Conservation (phyloP, 257 asterid species). For the Gentiana macrophylla region DNA sequence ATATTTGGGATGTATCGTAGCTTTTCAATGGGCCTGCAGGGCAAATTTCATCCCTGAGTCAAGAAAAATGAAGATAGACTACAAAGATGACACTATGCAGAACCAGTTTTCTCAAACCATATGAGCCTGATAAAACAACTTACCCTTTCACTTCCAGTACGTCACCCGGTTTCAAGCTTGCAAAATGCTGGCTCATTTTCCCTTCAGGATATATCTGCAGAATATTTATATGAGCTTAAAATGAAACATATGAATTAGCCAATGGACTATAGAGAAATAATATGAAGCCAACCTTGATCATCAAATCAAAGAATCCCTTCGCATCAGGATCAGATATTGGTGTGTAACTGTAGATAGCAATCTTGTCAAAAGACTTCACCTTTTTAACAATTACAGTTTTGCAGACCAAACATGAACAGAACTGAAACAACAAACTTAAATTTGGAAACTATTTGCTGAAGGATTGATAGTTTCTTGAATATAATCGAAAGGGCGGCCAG, state of each 20-base stretch:
- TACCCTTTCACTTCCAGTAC: conserved; percentile 92
- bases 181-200: conserved; percentile 96
- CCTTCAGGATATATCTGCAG: conserved; percentile 93
- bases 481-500: too few species aligned
- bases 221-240: conserved; percentile 8
- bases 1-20: conserved; percentile 76
- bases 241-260: conserved; percentile 5
- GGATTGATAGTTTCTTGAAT: too few species aligned
- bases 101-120: neutral
- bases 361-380: conserved; percentile 16
- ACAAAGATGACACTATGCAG: neutral
- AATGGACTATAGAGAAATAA: neutral
- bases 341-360: conserved; percentile 66
- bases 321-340: conserved; percentile 90
- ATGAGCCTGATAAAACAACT: conserved; percentile 15
- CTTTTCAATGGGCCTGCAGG: conserved; percentile 84
- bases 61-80: neutral
- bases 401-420: too few species aligned
- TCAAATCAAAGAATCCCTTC: conserved; percentile 80
- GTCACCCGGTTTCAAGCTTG: conserved; percentile 90
- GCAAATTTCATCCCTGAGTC: conserved; percentile 12
- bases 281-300: conserved; percentile 61
- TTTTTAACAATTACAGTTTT: neutral
- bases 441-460: too few species aligned
- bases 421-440: too few species aligned